These are phyloP conservation scores for Penicillium nucicola DNA, from an alignment of 495 filamentous ascomycete species.

Conservation along the genomic window DNA sequence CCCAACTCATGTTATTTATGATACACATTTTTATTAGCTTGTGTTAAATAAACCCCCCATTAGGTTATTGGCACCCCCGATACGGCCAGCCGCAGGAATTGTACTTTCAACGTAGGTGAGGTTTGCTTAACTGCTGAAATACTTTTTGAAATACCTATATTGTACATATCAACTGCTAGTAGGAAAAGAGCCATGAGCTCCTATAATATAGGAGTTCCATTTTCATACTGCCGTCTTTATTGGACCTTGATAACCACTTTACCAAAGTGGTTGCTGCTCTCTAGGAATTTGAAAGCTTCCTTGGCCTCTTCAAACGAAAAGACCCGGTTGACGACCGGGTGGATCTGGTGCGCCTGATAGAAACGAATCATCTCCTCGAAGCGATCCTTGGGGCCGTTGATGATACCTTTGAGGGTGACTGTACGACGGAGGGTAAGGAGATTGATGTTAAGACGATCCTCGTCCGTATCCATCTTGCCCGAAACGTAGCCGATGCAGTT, in stretches of 20 bases:
- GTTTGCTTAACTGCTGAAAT: too few relatives aligned
- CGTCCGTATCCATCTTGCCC: conserved; percentile 48
- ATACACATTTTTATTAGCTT: too few relatives aligned
- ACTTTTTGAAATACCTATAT: too few relatives aligned
- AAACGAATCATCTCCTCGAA: conserved; percentile 61
- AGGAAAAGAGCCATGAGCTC: too few relatives aligned
- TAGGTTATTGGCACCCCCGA: too few relatives aligned
- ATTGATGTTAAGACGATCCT: conserved; percentile 44
- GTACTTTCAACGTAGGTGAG: too few relatives aligned
- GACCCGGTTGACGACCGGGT: conserved; percentile 59
- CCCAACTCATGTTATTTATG: too few relatives aligned
- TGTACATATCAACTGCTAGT: too few relatives aligned
- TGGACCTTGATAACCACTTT: conserved; percentile 64
- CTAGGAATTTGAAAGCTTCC: conserved; percentile 53
- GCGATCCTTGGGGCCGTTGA: conserved; percentile 56
- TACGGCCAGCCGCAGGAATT: too few relatives aligned
- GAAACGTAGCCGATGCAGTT: conserved; percentile 65
- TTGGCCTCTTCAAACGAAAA: conserved; percentile 54
- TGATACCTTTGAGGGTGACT: conserved; percentile 57
- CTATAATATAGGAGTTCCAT: too few relatives aligned
- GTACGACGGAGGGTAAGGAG: conserved; percentile 47
- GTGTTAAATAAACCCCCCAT: too few relatives aligned
- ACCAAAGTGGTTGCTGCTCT: conserved; percentile 70
- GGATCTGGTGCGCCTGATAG: conserved; percentile 58
- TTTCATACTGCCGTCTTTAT: too few relatives aligned